phyloP scores from a whole-genome alignment of 2,329 filamentous ascomycete genomes.

The Ophiostoma tasmaniense region DNA sequence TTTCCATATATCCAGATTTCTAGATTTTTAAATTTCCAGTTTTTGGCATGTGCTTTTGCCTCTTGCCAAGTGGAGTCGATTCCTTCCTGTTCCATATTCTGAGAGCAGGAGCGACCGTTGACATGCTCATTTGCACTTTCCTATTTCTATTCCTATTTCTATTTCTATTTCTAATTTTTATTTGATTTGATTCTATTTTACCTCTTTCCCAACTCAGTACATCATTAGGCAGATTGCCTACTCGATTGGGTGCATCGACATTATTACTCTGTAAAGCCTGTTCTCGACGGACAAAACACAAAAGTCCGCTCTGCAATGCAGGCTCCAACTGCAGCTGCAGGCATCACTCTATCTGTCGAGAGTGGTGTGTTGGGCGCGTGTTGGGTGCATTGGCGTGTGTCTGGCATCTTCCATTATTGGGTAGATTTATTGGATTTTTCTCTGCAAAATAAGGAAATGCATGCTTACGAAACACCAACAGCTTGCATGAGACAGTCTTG shows the following conservation, averaged over 20 bases:
- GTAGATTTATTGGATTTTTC: background rate
- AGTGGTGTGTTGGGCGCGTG: background rate
- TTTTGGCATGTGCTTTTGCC: constrained; percentile 18
- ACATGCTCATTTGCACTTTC: background rate
- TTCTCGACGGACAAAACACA: background rate
- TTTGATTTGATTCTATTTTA: background rate
- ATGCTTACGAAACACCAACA: background rate
- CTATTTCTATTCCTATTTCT: background rate
- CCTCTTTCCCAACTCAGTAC: background rate
- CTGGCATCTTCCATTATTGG: background rate
- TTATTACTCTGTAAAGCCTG: background rate
- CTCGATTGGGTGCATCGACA: background rate
- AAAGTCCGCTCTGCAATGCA: background rate
- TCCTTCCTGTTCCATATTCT: background rate
- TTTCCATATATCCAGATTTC: background rate
- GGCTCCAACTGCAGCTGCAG: background rate
- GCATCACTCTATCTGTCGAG: background rate
- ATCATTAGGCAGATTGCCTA: background rate
- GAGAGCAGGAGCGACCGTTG: background rate
- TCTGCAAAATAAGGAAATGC: background rate
- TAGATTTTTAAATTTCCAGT: too few species aligned
- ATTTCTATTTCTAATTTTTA: background rate
- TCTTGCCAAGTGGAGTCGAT: background rate
- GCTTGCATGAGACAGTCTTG: background rate
- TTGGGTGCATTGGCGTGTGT: background rate